These are phyloP conservation scores for Jatropha curcas DNA, from an alignment of 345 rosid genomes.

Conservation along the genomic window DNA sequence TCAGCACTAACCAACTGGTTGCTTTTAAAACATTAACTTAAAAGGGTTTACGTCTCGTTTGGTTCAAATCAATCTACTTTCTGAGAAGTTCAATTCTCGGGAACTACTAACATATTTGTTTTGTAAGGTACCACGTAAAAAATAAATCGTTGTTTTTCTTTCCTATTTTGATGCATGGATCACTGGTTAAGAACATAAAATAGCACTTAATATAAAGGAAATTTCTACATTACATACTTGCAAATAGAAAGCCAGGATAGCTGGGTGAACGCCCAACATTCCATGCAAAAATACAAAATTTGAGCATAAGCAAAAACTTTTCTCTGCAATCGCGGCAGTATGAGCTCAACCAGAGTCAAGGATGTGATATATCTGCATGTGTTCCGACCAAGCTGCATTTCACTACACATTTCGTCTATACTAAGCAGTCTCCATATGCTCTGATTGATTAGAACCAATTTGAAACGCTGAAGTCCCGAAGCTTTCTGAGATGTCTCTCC, in stretches of 20 bases:
- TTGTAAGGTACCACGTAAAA: neutral
- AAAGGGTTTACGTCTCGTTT: no score
- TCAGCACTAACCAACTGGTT: neutral
- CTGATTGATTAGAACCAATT: constrained; percentile 68
- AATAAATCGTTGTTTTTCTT: neutral
- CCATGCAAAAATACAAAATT: neutral
- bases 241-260: neutral
- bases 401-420: neutral
- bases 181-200: neutral
- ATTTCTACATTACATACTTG: neutral
- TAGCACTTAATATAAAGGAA: neutral
- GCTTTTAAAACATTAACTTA: no score
- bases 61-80: no score
- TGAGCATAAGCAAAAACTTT: neutral
- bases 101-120: no score
- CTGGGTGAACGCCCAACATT: no score
- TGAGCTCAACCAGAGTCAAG: neutral
- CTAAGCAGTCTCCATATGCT: neutral
- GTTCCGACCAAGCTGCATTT: neutral
- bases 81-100: no score
- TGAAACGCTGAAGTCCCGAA: constrained; percentile 73
- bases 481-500: constrained; percentile 91
- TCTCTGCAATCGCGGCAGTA: neutral
- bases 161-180: no score
- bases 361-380: neutral